Base-by-base conservation (phyloP, 345 rosid species). In the Aquilaria sinensis region DNA sequence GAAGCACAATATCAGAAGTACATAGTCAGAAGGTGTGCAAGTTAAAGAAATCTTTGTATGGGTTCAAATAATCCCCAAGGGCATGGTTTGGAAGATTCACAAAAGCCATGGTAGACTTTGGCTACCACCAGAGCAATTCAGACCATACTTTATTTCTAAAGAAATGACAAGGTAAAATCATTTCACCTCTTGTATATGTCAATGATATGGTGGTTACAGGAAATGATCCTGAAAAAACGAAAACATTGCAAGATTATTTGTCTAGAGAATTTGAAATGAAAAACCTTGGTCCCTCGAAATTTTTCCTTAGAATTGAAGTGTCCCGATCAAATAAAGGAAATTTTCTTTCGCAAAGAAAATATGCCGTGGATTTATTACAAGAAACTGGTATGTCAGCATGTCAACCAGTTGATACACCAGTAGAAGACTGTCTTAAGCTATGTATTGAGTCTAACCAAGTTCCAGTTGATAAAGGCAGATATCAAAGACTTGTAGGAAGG, bases 171-270 rank as follows among this genome's bases (percentile, higher is more conserved):
- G 23, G 23, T 23, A 23, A 23, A 23, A 23, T 23, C 23, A 23
- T 1, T 23, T 1, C 23, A 1, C 13, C 31, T 7, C 49, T 61
- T 61, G 31, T 61, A 9, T 61, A 61, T 60, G 4, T 48, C 1
- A 47, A 61, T 61, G 55, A 49, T 6, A 61, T 48, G 31, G 15
- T 61, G 6, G 54, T 61, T 6, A 61, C 46, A 31, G 13, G 64
- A 29, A 12, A 49, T 49, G 43, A 48, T 32, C 55, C 13, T 1
- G 30, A 49, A 10, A 29, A 61, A 49, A 49, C 5, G 31, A 48
- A 49, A 9, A 1, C 30, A 1, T 4, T 31, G 4, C 6, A 49
- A 12, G 23, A 9, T 0, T 32, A 61, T 8, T 61, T 61, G 2
- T 48, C 14, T 9, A 49, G 1, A 2, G 30, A 61, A 14, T 61